Base-by-base conservation (phyloP, 148 eudicot genomes). In the Diospyros kaki region DNA sequence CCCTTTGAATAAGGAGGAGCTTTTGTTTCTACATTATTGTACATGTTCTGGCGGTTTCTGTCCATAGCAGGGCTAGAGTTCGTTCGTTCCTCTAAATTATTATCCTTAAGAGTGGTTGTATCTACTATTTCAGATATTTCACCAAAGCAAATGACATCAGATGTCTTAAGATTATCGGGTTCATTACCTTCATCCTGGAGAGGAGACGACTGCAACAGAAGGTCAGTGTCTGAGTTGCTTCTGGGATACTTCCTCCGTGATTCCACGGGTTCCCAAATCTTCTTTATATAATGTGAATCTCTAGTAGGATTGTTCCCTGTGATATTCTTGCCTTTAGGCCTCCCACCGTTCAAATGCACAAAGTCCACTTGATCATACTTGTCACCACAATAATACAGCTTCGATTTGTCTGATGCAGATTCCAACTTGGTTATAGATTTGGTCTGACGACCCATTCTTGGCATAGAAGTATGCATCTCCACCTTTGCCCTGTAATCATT, bases 181-280 rank as follows among this genome's bases (percentile, higher is more conserved):
- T 84, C 87, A 17, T 55, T 74, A 63, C 70, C 87, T 66, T 90
- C 87, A 61, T 67, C 77, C 68, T 85, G 83, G 75, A 82, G 68
- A 66, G 71, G 66, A 75, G 84, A 78, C 46, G 88, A 84, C 75
- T 77, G 88, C 80, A 85, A 82, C 48, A 86, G 85, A 64, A 92
- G 86, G 81, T 90, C 89, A 66, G 93, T 81, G 79, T 91, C 97
- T 3, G 93, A 88, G 81, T 83, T 94, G 86, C 92, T 84, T 41
- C 90, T 77, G 43, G 84, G 81, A 66, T 82, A 85, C 77, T 89
- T 90, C 81, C 82, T 94, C 56, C 83, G 91, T 28, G 91, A 87
- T 66, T 94, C 98, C 77, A 92, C 84, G 76, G 97, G 97, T 73
- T 94, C 98, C 98, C 98, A 94, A 59, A 92, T 96, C 86, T 90